phyloP scores from a whole-genome alignment of 805 yeast genomes.

The Lipomyces starkeyi region DNA sequence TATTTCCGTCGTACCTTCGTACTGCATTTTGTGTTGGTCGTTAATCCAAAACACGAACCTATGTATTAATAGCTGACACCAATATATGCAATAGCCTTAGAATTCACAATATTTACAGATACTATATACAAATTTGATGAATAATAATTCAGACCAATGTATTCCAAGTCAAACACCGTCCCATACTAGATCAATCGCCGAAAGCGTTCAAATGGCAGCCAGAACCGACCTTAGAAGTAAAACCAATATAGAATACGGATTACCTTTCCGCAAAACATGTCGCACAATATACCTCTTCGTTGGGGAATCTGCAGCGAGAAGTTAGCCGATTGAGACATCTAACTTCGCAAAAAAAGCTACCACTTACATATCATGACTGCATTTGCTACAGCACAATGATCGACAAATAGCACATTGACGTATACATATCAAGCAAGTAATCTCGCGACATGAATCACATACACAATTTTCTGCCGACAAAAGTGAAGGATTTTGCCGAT shows the following conservation, averaged over 20 bases:
- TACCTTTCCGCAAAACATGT: constrained; percentile 21
- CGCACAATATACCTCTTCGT: constrained; percentile 30
- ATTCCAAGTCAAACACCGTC: background rate
- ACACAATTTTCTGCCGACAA: constrained; percentile 30
- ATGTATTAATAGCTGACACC: background rate
- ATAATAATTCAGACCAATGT: background rate
- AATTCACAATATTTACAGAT: background rate
- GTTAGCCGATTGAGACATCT: background rate
- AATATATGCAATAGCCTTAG: background rate
- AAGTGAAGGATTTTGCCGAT: constrained; percentile 34
- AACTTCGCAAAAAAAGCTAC: background rate
- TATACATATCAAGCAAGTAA: constrained; percentile 35
- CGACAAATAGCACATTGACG: constrained; percentile 36
- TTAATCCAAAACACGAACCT: background rate
- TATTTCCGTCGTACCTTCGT: no score
- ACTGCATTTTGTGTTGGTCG: background rate
- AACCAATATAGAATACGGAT: background rate
- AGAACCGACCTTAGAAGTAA: background rate
- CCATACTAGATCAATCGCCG: background rate
- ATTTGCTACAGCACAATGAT: constrained; percentile 33
- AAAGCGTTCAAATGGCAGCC: background rate
- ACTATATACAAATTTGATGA: background rate
- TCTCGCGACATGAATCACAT: constrained; percentile 29
- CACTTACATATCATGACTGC: constrained; percentile 32
- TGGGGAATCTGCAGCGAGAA: constrained; percentile 16